Evolutionary conservation across 805 yeast species (phyloP).

Genomic region (Yarrowia sp.): DNA sequence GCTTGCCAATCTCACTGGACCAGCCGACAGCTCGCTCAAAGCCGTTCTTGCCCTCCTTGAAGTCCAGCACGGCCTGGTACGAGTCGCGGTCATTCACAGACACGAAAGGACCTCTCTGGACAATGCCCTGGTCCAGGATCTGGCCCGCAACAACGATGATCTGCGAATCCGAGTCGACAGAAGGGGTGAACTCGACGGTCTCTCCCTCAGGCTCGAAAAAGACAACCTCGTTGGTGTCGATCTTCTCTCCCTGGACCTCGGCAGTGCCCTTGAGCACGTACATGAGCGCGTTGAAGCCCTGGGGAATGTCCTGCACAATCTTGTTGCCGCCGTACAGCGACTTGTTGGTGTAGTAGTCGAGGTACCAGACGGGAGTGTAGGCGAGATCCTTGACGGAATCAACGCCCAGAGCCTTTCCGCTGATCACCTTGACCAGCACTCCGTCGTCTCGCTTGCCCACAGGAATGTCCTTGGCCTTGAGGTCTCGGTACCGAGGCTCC

Average conservation of each 20-base stretch:
- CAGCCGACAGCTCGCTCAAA: conserved; percentile 36
- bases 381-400: conserved; percentile 72
- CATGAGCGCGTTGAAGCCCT: conserved; percentile 44
- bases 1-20: conserved; percentile 35
- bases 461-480: conserved; percentile 69
- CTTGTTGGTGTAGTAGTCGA: conserved; percentile 43
- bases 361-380: conserved; percentile 70
- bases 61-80: conserved; percentile 65
- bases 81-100: conserved; percentile 64
- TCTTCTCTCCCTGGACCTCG: conserved; percentile 30
- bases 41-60: conserved; percentile 47
- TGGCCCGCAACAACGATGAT: conserved; percentile 36
- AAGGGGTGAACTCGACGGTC: conserved; percentile 36
- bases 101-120: conserved; percentile 89
- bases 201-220: conserved; percentile 35
- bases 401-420: conserved; percentile 75
- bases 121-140: conserved; percentile 46
- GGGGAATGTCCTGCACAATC: conserved; percentile 58
- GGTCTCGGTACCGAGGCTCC: conserved; percentile 76
- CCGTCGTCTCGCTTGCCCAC: conserved; percentile 42
- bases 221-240: conserved; percentile 30
- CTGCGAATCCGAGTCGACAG: conserved; percentile 33
- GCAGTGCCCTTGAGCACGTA: conserved; percentile 35
- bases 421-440: conserved; percentile 55
- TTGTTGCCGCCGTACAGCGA: not conserved